phyloP scores from a whole-genome alignment of 1,284 basidiomycete species.

The Pseudozyma flocculosa region DNA sequence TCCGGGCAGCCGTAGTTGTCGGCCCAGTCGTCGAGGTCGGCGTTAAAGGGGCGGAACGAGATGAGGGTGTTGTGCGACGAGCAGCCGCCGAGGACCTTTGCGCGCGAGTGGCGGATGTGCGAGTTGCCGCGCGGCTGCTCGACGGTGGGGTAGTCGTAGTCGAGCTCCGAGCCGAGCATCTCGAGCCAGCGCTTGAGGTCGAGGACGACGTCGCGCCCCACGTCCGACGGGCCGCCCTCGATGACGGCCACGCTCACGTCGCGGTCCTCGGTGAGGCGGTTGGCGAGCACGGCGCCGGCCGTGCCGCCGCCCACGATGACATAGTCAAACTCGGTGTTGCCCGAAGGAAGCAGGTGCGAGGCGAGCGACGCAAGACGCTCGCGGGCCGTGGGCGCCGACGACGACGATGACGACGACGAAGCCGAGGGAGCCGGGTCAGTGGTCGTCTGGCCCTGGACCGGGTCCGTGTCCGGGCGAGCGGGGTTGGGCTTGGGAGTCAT shows the following conservation, averaged over 20 bases:
- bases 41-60: constrained; percentile 58
- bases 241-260: constrained; percentile 56
- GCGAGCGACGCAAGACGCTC: constrained; percentile 47
- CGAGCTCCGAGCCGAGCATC: constrained; percentile 57
- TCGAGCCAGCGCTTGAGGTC: constrained; percentile 57
- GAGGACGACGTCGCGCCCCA: constrained; percentile 54
- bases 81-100: constrained; percentile 57
- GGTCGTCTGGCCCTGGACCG: constrained; percentile 40
- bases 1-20: constrained; percentile 50
- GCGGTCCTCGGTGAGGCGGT: constrained; percentile 56
- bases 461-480: constrained; percentile 34
- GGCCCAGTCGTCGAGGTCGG: constrained; percentile 57
- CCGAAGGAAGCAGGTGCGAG: constrained; percentile 46
- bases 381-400: constrained; percentile 18
- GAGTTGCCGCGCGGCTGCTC: constrained; percentile 58
- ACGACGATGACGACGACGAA: constrained; percentile 7
- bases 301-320: constrained; percentile 58
- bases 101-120: constrained; percentile 58
- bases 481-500: constrained; percentile 38
- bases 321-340: constrained; percentile 55
- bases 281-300: constrained; percentile 57
- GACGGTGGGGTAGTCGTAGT: constrained; percentile 57
- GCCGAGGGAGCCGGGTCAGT: neutral
- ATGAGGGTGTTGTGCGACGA: constrained; percentile 59
- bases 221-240: constrained; percentile 57